phyloP scores from a whole-genome alignment of 78 protist genomes.

The Bodo saltans region DNA sequence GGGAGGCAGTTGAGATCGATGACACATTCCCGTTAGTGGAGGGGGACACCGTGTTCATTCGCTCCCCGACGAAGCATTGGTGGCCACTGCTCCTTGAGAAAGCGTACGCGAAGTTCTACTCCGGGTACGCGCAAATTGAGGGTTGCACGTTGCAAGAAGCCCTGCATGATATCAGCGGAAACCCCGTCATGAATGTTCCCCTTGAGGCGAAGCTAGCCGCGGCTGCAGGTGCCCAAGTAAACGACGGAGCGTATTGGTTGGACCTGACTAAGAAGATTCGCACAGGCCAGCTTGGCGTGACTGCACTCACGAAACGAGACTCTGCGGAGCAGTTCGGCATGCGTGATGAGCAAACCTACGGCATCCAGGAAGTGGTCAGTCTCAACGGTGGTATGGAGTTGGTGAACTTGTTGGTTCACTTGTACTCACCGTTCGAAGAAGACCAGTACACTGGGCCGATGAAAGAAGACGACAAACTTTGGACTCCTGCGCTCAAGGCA shows the following conservation, averaged over 20 bases:
- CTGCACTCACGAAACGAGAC: neutral
- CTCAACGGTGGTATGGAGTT: neutral
- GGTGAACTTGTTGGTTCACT: neutral
- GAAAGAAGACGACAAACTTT: neutral
- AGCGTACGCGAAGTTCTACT: constrained; percentile 59
- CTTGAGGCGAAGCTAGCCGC: neutral
- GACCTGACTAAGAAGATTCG: neutral
- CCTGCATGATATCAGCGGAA: constrained; percentile 32
- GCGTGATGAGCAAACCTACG: neutral
- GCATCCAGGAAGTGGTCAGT: no score
- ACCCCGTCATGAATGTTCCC: constrained; percentile 16
- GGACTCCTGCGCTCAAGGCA: neutral
- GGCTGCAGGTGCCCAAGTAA: neutral
- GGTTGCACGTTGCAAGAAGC: constrained; percentile 7
- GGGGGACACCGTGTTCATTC: neutral
- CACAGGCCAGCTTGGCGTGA: neutral
- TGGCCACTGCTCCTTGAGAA: constrained; percentile 57
- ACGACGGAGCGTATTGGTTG: neutral
- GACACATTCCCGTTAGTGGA: neutral
- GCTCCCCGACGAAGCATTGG: neutral
- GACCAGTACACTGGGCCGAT: neutral
- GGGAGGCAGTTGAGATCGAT: constrained; percentile 13
- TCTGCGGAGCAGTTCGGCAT: neutral
- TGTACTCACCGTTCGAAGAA: neutral
- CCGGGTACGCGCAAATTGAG: constrained; percentile 13